These are phyloP conservation scores for Moricandia moricandioides DNA, from an alignment of 345 rosid species.

Conservation along the genomic window DNA sequence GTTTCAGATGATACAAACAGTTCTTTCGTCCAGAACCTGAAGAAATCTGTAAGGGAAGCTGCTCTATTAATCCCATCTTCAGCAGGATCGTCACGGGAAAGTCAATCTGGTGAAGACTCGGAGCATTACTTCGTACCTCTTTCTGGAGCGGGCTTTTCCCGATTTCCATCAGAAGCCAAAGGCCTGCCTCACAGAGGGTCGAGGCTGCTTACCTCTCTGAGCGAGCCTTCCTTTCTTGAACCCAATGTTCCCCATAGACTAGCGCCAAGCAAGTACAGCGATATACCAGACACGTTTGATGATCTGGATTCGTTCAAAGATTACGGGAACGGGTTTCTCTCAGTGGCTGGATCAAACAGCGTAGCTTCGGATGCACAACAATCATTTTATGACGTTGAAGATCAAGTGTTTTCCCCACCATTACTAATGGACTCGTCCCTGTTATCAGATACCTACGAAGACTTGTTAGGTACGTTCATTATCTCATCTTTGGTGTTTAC, in stretches of 20 bases:
- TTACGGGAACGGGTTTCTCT: constrained; percentile 68
- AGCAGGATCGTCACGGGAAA: constrained; percentile 68
- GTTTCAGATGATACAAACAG: constrained; percentile 72
- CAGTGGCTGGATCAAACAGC: constrained; percentile 60
- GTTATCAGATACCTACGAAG: constrained; percentile 77
- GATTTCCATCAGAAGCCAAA: constrained; percentile 51
- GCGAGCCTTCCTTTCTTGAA: constrained; percentile 47
- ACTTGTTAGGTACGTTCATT: constrained; percentile 75
- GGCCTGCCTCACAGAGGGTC: constrained; percentile 47
- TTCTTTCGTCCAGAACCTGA: constrained; percentile 68
- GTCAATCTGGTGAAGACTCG: constrained; percentile 69
- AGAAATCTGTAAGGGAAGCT: constrained; percentile 91
- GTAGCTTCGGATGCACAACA: constrained; percentile 54
- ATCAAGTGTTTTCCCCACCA: constrained; percentile 91
- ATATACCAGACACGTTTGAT: constrained; percentile 56
- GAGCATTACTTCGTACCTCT: constrained; percentile 87
- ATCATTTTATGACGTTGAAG: constrained; percentile 65
- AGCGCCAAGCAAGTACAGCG: constrained; percentile 52
- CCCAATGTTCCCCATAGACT: constrained; percentile 44
- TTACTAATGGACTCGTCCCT: constrained; percentile 72
- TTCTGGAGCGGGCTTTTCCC: constrained; percentile 56
- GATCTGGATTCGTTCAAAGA: constrained; percentile 64
- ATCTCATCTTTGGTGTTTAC: not conserved
- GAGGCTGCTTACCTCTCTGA: constrained; percentile 50
- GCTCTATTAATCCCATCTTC: constrained; percentile 66